Percentiles rank a stretch among this genome's conserved stretches.
Conservation (phyloP, 495 filamentous ascomycete genomes). For the Hyphodiscus hymeniophilus region DNA sequence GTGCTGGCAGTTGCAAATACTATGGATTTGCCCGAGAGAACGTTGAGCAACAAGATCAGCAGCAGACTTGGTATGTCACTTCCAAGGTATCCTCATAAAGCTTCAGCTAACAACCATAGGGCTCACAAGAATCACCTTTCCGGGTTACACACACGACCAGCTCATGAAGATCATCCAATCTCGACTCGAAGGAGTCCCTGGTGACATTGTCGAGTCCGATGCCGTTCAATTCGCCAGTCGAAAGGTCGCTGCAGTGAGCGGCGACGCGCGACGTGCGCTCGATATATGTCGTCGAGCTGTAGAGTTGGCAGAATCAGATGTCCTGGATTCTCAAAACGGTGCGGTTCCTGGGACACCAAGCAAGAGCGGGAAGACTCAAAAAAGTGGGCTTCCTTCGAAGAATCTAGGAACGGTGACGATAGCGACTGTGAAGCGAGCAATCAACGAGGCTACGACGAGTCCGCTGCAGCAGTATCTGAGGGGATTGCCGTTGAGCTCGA, state of each 20-base stretch:
- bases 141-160: constrained; percentile 93
- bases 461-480: constrained; percentile 85
- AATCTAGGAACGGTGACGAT: constrained; percentile 67
- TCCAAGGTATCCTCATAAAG: background rate
- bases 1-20: constrained; percentile 98
- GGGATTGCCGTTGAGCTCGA: constrained; percentile 68
- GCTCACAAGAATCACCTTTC: constrained; percentile 88
- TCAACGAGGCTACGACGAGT: constrained; percentile 87
- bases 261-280: constrained; percentile 84
- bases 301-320: constrained; percentile 81
- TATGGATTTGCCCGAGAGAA: constrained; percentile 97
- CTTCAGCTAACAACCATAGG: constrained; percentile 26
- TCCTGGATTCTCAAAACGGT: constrained; percentile 15
- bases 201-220: constrained; percentile 84
- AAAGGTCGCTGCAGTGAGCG: constrained; percentile 94
- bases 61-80: constrained; percentile 58
- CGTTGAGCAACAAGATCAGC: constrained; percentile 95
- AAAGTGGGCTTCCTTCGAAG: background rate
- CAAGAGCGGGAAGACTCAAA: constrained; percentile 23
- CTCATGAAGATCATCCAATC: constrained; percentile 96
- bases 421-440: constrained; percentile 84
- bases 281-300: constrained; percentile 96
- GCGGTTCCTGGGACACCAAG: constrained; percentile 20
- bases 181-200: constrained; percentile 76
- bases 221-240: constrained; percentile 93